Percentiles rank a stretch among this genome's conserved stretches.
Evolutionary conservation across 2,329 filamentous ascomycete genomes (phyloP).

Genomic region (Neonectria faginata): DNA sequence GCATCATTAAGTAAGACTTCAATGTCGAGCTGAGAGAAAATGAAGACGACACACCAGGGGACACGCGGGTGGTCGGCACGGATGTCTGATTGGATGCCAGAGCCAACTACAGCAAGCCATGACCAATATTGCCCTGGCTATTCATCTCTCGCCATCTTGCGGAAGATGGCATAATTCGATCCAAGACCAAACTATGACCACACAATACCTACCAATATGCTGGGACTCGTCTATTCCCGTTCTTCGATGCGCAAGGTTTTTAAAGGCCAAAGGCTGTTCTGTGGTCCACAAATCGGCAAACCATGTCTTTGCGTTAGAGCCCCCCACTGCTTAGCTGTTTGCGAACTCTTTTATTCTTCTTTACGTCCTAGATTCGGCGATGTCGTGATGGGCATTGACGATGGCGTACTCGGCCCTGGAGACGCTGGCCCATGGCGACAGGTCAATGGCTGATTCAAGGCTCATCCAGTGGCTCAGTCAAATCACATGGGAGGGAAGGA

Average conservation of each 20-base stretch:
- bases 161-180: slow-evolving; percentile 38
- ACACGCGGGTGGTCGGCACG: slow-evolving; percentile 17
- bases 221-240: slow-evolving; percentile 3
- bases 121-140: slow-evolving; percentile 26
- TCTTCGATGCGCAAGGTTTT: not conserved
- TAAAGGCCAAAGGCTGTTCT: not conserved
- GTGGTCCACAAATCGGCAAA: slow-evolving; percentile 1
- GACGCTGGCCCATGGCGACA: not conserved
- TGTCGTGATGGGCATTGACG: slow-evolving; percentile 42
- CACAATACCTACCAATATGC: slow-evolving; percentile 14
- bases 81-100: slow-evolving; percentile 26
- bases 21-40: not conserved
- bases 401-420: slow-evolving; percentile 38
- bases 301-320: slow-evolving; percentile 6
- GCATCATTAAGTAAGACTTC: not conserved
- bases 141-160: slow-evolving; percentile 31
- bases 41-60: not conserved
- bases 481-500: slow-evolving; percentile 1
- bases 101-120: slow-evolving; percentile 16
- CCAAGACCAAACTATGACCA: slow-evolving; percentile 22
- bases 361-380: slow-evolving; percentile 25
- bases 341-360: slow-evolving; percentile 23
- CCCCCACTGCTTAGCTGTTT: slow-evolving; percentile 39
- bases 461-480: not conserved
- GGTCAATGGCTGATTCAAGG: slow-evolving; percentile 9